These are phyloP conservation scores for Sextonia rubra DNA, from an alignment of 164 flowering plant genomes.

Conservation along the genomic window DNA sequence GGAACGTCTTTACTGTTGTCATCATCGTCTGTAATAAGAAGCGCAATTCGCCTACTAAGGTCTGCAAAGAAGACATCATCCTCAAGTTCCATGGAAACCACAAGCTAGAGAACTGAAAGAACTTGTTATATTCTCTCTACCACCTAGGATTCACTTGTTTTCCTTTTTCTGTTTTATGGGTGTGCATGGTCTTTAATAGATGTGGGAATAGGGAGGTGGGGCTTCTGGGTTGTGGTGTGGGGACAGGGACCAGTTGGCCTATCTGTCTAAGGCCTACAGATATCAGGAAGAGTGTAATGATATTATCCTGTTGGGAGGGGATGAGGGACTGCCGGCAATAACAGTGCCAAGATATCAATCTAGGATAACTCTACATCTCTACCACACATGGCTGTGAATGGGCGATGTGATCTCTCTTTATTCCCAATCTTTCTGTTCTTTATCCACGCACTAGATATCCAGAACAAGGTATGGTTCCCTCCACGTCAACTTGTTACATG, in stretches of 20 bases:
- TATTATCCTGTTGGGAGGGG: constrained; percentile 43
- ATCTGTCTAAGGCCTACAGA: constrained; percentile 46
- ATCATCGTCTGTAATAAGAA: constrained; percentile 74
- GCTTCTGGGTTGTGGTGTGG: constrained; percentile 43
- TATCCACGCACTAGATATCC: neutral
- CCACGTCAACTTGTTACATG: neutral
- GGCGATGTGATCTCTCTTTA: constrained; percentile 2
- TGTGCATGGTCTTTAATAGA: constrained; percentile 28
- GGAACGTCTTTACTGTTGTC: constrained; percentile 30
- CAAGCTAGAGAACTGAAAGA: constrained; percentile 1
- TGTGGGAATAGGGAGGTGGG: constrained; percentile 20
- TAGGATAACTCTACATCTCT: constrained; percentile 34
- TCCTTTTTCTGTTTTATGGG: neutral
- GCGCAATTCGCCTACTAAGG: constrained; percentile 67
- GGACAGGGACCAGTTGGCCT: constrained; percentile 44
- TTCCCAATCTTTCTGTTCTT: neutral
- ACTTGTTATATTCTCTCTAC: neutral
- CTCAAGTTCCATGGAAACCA: constrained; percentile 36
- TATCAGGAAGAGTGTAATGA: constrained; percentile 33
- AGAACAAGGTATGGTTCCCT: neutral
- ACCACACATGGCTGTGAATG: constrained; percentile 35
- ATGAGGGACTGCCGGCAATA: constrained; percentile 36
- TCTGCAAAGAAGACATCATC: constrained; percentile 84
- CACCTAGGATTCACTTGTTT: neutral
- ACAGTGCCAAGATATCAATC: constrained; percentile 37